Base-by-base conservation (phyloP, 768 basidiomycete genomes). In the Cyathus striatus region DNA sequence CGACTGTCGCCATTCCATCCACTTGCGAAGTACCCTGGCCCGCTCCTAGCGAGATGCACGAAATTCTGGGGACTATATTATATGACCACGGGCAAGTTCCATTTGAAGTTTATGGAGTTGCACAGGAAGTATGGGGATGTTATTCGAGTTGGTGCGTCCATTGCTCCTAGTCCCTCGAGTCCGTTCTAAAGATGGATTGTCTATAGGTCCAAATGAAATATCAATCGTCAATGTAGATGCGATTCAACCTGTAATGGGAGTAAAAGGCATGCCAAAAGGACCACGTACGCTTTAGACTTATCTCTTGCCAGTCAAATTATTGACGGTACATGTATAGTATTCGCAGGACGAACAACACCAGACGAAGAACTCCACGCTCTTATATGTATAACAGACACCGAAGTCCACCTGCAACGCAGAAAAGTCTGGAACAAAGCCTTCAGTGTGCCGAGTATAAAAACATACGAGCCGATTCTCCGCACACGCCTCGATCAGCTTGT, bases 81-180 rank as follows among this genome's bases (percentile, higher is more conserved):
- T 13, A 57, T 61, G 1, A 54, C 42, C 17, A 45, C 37, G 17
- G 75, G 76, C 1, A 64, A 66, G 43, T 62, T 69, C 16, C 73
- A 81, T 46, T 39, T 62, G 1, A 69, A 68, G 44, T 64, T 68
- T 39, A 56, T 68, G 33, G 42, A 53, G 4, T 49, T 81, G 17
- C 80, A 82, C 50, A 61, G 65, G 14, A 59, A 56, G 24, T 80
- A 80, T 41, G 80, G 80, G 0, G 65, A 72, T 16, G 57, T 72
- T 22, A 73, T 83, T 14, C 65, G 81, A 40, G 65, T 73, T 32
- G 81, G 80, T 77, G 42, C 21, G 64, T n/a, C n/a, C n/a, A n/a
- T n/a, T n/a, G n/a, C n/a, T n/a, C 10, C 12, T 37, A 23, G n/a
- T 34, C 21, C 18, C 32, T 44, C 16, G 12, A 23, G 34, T 6